Evolutionary conservation across 129 eudicot species (phyloP).

Genomic region (Deinandra increscens): DNA sequence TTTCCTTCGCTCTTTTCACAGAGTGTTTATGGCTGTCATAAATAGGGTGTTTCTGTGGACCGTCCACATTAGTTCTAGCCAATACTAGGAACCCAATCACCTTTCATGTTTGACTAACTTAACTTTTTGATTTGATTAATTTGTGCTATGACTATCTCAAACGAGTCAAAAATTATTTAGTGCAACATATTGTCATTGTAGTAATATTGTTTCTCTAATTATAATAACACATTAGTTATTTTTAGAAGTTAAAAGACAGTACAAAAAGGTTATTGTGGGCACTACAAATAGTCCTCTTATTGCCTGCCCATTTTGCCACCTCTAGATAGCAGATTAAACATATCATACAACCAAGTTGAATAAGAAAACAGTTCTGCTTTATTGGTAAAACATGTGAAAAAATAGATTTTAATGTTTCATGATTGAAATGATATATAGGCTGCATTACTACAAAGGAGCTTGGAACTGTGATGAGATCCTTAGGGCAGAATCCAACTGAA

Average conservation of each 20-base stretch:
- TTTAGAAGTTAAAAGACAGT: not conserved
- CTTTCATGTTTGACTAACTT: not conserved
- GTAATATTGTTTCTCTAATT: not conserved
- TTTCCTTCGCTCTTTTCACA: not conserved
- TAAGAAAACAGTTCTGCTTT: not conserved
- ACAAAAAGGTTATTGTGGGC: not conserved
- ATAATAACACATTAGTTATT: not conserved
- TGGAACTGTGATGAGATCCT: constrained; percentile 42
- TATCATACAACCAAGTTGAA: not conserved
- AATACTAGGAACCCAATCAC: not conserved
- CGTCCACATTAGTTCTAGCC: not conserved
- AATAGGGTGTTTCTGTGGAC: not conserved
- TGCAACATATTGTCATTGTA: not conserved
- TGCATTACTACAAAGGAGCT: constrained; percentile 45
- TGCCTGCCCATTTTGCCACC: not conserved
- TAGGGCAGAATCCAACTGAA: constrained; percentile 40
- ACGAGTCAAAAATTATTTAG: not conserved
- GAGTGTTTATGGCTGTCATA: not conserved
- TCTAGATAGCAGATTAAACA: not conserved
- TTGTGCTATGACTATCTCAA: not conserved
- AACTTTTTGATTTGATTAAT: not conserved
- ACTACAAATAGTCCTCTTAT: too few relatives aligned
- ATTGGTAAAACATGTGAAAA: not conserved
- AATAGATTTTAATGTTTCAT: not conserved
- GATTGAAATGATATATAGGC: constrained; percentile 15